Conservation (phyloP, 73 alveolate species). For the Paramecium sexaurelia region DNA sequence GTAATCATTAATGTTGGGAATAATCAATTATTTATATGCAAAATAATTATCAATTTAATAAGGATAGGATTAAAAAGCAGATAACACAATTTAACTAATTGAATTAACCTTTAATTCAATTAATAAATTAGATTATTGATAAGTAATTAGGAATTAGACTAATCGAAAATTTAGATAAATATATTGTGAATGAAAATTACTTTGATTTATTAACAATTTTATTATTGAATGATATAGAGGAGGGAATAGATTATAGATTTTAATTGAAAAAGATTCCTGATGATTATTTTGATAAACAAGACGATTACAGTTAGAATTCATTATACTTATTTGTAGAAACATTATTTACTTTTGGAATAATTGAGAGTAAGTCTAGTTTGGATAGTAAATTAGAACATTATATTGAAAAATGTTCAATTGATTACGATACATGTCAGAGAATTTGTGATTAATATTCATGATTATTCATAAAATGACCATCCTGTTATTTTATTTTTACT, state of each 20-base stretch:
- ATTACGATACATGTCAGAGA: background rate
- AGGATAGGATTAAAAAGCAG: background rate
- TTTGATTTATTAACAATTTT: constrained; percentile 7
- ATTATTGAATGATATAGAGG: constrained; percentile 11
- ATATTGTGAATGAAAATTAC: background rate
- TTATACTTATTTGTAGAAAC: background rate
- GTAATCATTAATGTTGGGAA: background rate
- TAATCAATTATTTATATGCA: background rate
- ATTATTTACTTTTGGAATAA: background rate
- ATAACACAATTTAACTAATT: background rate
- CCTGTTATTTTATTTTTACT: background rate
- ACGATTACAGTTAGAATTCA: background rate
- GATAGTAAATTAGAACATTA: background rate
- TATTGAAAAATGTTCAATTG: background rate
- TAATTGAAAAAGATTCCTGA: background rate
- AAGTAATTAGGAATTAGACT: background rate
- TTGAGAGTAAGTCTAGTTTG: background rate
- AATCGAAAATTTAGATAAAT: background rate
- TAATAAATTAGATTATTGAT: background rate
- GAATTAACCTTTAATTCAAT: background rate
- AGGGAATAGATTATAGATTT: background rate
- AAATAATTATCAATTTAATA: background rate
- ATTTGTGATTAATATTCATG: background rate
- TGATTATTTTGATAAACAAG: background rate
- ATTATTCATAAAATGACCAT: constrained; percentile 52